Evolutionary conservation across 169 alveolate genomes (phyloP), one percentile per base, ranked within the genome.

Genomic region (Plasmodium vivax): DNA sequence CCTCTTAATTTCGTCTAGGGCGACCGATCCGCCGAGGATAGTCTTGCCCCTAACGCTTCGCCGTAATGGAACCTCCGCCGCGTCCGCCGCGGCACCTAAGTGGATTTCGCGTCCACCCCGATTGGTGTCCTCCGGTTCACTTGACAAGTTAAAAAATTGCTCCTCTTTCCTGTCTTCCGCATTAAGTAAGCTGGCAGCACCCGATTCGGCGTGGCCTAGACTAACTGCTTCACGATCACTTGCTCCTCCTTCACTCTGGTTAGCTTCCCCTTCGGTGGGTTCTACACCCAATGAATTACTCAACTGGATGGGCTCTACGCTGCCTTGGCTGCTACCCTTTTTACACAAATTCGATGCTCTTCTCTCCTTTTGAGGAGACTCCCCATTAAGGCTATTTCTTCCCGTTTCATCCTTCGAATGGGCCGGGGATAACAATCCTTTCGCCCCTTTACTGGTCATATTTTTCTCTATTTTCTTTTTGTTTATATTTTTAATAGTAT

Each of bases 401-500:
- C 51, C 30, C 47, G 14, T 12, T 68, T 58, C 41, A 62, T 68
- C 38, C 9, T 6, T 10, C 36, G 38, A 68, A 36, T 68, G 9
- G 30, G 72, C 16, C 6, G 19, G 79, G 23, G 83, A 34, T 6
- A 75, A 36, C 38, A 12, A 27, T 9, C 27, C 54, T 83, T 71
- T 68, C 68, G 41, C 38, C 68, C 32, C 12, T 19, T 83, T 12
- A 41, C 82, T 41, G 30, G 68, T 45, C 62, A 27, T 47, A 43
- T 34, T 85, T 51, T 73, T 32, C n/a, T 1, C 71, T 34, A 9
- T 88, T 80, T 88, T 77, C 8, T 88, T 80, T 88, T 88, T 88
- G 34, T 43, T 12, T 27, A 88, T 56, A 88, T 88, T 81, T 79
- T 80, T 74, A 56, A 88, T 79, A 62, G 82, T 88, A 30, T 58